Evolutionary conservation across 1,284 basidiomycete species (phyloP).

Genomic region (Lentinula novae-zelandiae): DNA sequence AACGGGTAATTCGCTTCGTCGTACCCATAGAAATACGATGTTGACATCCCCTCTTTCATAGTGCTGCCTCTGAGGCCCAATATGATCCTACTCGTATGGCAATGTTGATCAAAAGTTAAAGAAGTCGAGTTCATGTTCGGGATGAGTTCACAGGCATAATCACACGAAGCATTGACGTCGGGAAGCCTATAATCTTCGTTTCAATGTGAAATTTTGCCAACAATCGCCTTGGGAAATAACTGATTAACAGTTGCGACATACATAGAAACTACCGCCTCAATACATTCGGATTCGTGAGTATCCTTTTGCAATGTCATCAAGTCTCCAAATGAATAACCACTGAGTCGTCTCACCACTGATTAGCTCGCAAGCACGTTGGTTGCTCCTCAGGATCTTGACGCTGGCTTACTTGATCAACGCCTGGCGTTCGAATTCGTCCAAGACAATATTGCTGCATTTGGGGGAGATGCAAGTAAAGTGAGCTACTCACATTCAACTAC

Average conservation of each 20-base stretch:
- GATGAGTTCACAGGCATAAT: conserved; percentile 36
- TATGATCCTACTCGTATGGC: conserved; percentile 44
- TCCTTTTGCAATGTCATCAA: not conserved
- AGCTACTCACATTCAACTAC: not conserved
- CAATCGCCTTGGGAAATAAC: not conserved
- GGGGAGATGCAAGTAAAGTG: conserved; percentile 19
- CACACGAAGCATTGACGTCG: conserved; percentile 39
- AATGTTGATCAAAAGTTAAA: not conserved
- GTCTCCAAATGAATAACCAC: no score
- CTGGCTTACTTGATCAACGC: conserved; percentile 18
- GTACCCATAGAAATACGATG: not conserved
- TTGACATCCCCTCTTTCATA: conserved; percentile 16
- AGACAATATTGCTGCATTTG: conserved; percentile 18
- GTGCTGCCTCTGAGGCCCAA: conserved; percentile 38
- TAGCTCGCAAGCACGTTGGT: conserved; percentile 50
- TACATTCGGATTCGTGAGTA: conserved; percentile 54
- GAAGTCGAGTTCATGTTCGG: not conserved
- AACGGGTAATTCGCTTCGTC: conserved; percentile 28
- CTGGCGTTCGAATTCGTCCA: conserved; percentile 16
- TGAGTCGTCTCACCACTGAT: not conserved
- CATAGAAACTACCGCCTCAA: conserved; percentile 54
- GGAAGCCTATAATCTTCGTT: conserved; percentile 53
- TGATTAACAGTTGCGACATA: conserved; percentile 18
- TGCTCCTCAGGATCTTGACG: conserved; percentile 30
- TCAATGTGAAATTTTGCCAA: conserved; percentile 34